Percentiles rank a stretch among this genome's conserved stretches.
Evolutionary conservation across 1,284 basidiomycete species (phyloP).

Genomic region (Heliocybe sulcata): DNA sequence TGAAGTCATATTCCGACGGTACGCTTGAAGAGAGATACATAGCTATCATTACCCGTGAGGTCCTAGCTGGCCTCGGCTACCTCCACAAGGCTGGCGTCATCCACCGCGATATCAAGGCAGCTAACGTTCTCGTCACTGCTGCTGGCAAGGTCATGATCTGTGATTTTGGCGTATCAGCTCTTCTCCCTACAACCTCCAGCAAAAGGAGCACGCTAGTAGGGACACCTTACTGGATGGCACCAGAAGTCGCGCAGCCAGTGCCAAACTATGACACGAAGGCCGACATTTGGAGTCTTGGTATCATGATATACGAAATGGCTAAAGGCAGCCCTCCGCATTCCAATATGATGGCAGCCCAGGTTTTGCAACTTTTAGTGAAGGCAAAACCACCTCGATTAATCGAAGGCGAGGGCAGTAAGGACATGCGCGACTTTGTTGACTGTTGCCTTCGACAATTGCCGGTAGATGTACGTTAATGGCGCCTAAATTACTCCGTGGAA

Average conservation of each 20-base stretch:
- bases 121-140: conserved; percentile 88
- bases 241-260: conserved; percentile 87
- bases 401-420: conserved; percentile 75
- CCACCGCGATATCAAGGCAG: conserved; percentile 95
- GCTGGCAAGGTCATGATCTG: conserved; percentile 88
- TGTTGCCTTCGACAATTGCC: conserved; percentile 84
- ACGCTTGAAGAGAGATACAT: conserved; percentile 88
- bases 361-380: conserved; percentile 88
- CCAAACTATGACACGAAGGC: conserved; percentile 91
- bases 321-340: conserved; percentile 91
- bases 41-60: conserved; percentile 85
- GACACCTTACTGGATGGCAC: conserved; percentile 99
- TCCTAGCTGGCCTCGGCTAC: conserved; percentile 79
- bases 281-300: conserved; percentile 95
- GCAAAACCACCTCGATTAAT: conserved; percentile 77
- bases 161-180: conserved; percentile 95
- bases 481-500: too few species aligned
- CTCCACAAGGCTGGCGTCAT: conserved; percentile 94
- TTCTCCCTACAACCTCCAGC: conserved; percentile 79
- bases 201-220: conserved; percentile 95
- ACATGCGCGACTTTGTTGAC: conserved; percentile 87
- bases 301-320: conserved; percentile 92
- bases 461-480: conserved; percentile 49
- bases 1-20: conserved; percentile 77
- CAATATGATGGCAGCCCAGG: conserved; percentile 77